A percentile compares a stretch with the other conserved stretches of the same genome.
These are phyloP conservation scores for Colletotrichum camelliae DNA, from an alignment of 2,329 filamentous ascomycete genomes.

Conservation along the genomic window DNA sequence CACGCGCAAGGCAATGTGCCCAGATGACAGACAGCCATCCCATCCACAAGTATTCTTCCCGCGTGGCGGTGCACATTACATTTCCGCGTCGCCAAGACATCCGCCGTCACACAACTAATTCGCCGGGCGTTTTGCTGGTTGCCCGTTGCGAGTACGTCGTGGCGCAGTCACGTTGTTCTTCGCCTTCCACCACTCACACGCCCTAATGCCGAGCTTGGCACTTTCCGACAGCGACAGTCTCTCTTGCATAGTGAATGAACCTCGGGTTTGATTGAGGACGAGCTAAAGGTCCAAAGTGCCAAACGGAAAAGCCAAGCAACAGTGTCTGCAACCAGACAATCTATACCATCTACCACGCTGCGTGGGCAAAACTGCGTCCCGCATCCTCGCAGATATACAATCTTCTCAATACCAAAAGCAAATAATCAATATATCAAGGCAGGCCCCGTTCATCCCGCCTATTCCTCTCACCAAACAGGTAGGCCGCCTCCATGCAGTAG, in stretches of 20 bases:
- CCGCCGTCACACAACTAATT: background rate
- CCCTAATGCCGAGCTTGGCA: background rate
- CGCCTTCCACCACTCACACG: background rate
- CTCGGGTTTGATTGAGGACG: background rate
- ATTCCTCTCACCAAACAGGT: slow-evolving; percentile 77
- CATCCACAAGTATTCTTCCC: background rate
- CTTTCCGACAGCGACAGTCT: background rate
- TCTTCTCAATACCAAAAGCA: background rate
- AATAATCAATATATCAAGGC: slow-evolving; percentile 10
- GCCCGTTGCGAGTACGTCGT: background rate
- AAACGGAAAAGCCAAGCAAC: background rate
- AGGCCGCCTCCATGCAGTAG: slow-evolving; percentile 91
- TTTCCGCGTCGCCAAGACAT: background rate
- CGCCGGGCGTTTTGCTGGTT: background rate
- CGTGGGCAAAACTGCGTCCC: background rate
- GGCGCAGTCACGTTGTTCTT: background rate
- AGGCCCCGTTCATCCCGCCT: slow-evolving; percentile 38
- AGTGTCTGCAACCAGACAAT: background rate
- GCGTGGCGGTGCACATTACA: slow-evolving; percentile 1
- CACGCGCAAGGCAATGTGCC: background rate
- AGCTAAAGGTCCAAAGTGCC: background rate
- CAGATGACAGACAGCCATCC: background rate
- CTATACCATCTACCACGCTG: background rate
- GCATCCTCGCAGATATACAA: background rate
- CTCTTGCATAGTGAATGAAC: background rate